Conservation (phyloP, 1,284 basidiomycete species). For the Trichosporon sp. region DNA sequence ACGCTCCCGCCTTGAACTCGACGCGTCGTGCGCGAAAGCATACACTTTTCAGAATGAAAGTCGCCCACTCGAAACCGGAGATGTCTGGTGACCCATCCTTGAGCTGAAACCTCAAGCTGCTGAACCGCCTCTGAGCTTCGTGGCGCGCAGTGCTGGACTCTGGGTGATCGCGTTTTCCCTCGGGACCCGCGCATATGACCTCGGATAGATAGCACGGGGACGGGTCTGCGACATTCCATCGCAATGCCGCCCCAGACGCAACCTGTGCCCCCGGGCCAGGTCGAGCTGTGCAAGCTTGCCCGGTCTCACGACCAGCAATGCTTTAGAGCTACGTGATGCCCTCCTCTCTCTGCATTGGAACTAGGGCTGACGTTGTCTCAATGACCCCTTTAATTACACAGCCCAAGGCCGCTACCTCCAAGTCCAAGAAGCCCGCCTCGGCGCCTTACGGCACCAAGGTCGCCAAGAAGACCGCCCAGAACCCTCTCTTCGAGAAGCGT, state of each 20-base stretch:
- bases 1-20: conserved; percentile 15
- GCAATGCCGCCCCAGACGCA: neutral
- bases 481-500: conserved; percentile 89
- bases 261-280: neutral
- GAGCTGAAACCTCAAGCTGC: neutral
- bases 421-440: conserved; percentile 50
- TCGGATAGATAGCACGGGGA: neutral
- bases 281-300: conserved; percentile 16
- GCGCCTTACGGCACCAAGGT: conserved; percentile 62
- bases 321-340: conserved; percentile 40
- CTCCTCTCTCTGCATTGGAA: conserved; percentile 15
- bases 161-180: neutral
- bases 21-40: conserved; percentile 3
- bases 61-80: neutral
- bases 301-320: conserved; percentile 4
- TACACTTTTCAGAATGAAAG: neutral
- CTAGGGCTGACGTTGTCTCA: conserved; percentile 44
- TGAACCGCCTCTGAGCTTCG: neutral
- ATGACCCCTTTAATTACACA: conserved; percentile 41
- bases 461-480: conserved; percentile 73
- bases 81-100: conserved; percentile 9
- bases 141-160: neutral
- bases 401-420: conserved; percentile 51
- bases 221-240: neutral
- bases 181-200: neutral